phyloP scores from a whole-genome alignment of 371 early-diverging fungal species.

The Mucor sp. region DNA sequence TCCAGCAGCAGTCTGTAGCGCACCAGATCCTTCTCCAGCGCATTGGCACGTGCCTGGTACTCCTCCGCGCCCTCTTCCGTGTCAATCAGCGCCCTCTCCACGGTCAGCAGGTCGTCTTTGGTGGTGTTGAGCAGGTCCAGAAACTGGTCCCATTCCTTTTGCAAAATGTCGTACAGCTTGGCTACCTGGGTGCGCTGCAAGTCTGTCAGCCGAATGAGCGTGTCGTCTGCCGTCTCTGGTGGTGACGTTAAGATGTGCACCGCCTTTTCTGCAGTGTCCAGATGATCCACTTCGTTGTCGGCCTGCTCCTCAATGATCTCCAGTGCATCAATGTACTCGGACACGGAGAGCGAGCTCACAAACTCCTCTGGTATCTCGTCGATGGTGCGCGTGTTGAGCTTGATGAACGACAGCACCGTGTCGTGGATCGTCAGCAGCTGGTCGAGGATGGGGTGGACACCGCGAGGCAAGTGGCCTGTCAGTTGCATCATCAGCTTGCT shows the following conservation, averaged over 20 bases:
- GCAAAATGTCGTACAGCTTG: conserved; percentile 35
- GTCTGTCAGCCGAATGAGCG: conserved; percentile 43
- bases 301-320: conserved; percentile 44
- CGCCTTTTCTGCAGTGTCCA: conserved; percentile 38
- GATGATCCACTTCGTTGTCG: conserved; percentile 20
- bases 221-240: conserved; percentile 41
- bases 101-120: conserved; percentile 34
- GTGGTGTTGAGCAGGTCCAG: conserved; percentile 33
- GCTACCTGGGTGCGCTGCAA: conserved; percentile 37
- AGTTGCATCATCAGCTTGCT: conserved; percentile 47
- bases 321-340: conserved; percentile 43
- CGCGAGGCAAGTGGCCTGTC: conserved; percentile 50
- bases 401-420: conserved; percentile 41
- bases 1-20: neutral
- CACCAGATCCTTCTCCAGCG: conserved; percentile 11
- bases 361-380: conserved; percentile 49
- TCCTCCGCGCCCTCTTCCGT: conserved; percentile 32
- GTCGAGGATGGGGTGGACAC: conserved; percentile 46
- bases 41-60: conserved; percentile 24
- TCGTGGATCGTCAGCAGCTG: conserved; percentile 46
- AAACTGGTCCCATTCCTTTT: conserved; percentile 46
- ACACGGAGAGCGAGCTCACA: conserved; percentile 25
- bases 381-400: conserved; percentile 38
- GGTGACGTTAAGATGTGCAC: conserved; percentile 28
- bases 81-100: conserved; percentile 33